Percentiles rank a stretch among this genome's conserved stretches.
phyloP scores from a whole-genome alignment of 2,329 filamentous ascomycete species.

The Chalaropsis thielavioides region DNA sequence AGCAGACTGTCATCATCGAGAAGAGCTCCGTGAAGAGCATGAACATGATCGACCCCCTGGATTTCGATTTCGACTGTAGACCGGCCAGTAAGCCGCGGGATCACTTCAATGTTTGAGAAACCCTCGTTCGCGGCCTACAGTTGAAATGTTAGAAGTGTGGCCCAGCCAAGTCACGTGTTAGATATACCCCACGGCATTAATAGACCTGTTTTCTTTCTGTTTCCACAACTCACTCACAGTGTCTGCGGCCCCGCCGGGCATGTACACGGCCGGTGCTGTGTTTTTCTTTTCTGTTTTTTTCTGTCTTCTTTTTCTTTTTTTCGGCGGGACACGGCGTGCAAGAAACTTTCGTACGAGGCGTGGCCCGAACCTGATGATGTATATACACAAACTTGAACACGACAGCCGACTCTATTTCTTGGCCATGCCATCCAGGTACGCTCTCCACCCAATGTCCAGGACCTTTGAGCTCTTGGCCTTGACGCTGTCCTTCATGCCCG shows the following conservation, averaged over 20 bases:
- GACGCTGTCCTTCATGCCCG: slow-evolving; percentile 49
- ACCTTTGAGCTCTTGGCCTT: slow-evolving; percentile 45
- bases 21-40: slow-evolving; percentile 5
- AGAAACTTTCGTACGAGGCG: neutral
- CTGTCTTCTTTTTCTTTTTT: neutral
- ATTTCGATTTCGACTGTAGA: slow-evolving; percentile 7
- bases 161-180: neutral
- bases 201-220: neutral
- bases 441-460: slow-evolving; percentile 40
- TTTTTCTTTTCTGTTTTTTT: neutral
- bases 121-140: neutral
- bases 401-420: slow-evolving; percentile 21
- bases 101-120: slow-evolving; percentile 3
- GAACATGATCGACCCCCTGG: neutral
- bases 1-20: slow-evolving; percentile 12
- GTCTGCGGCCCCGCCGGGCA: neutral
- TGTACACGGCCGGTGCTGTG: too few relatives aligned
- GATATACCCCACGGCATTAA: slow-evolving; percentile 6
- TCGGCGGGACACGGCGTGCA: neutral
- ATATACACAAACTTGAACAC: slow-evolving; percentile 1
- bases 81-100: slow-evolving; percentile 9
- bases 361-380: neutral
- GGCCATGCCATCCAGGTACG: slow-evolving; percentile 33
- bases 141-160: neutral
- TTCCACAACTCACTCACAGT: neutral